These are phyloP conservation scores for Colletotrichum liriopes DNA, from an alignment of 2,329 filamentous ascomycete species.

Conservation along the genomic window DNA sequence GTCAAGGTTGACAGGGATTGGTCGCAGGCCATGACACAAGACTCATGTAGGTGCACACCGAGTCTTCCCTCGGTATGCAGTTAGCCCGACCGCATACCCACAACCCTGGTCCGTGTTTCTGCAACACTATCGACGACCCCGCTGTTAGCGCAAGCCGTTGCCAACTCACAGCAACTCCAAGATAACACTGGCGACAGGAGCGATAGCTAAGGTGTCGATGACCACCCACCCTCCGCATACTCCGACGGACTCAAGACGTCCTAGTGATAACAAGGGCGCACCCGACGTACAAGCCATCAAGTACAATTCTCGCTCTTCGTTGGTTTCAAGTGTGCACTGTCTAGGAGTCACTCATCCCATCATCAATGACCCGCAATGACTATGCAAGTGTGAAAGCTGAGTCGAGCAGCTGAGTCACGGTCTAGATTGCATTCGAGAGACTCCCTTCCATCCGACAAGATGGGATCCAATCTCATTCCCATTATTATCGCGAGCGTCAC, in stretches of 20 bases:
- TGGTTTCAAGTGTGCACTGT: background rate
- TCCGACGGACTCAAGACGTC: background rate
- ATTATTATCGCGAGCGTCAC: background rate
- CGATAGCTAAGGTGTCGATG: conserved; percentile 1
- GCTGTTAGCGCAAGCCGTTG: conserved; percentile 33
- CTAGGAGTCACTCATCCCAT: background rate
- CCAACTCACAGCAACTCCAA: conserved; percentile 12
- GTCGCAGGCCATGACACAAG: conserved; percentile 14
- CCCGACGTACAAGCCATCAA: background rate
- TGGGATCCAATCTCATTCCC: conserved; percentile 7
- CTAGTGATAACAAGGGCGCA: background rate
- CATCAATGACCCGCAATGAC: background rate
- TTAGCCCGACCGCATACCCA: background rate
- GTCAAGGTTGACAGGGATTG: conserved; percentile 1
- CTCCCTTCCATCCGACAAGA: background rate
- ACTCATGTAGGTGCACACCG: conserved; percentile 17
- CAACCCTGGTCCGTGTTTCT: background rate
- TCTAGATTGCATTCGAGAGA: background rate
- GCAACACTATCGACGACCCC: conserved; percentile 23
- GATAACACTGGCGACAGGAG: background rate
- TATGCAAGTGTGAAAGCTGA: background rate
- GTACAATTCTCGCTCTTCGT: background rate
- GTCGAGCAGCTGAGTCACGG: background rate
- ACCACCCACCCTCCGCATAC: background rate
- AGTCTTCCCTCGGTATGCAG: background rate